phyloP scores from a whole-genome alignment of 2,329 filamentous ascomycete species.

The Fusarium caatingaense region DNA sequence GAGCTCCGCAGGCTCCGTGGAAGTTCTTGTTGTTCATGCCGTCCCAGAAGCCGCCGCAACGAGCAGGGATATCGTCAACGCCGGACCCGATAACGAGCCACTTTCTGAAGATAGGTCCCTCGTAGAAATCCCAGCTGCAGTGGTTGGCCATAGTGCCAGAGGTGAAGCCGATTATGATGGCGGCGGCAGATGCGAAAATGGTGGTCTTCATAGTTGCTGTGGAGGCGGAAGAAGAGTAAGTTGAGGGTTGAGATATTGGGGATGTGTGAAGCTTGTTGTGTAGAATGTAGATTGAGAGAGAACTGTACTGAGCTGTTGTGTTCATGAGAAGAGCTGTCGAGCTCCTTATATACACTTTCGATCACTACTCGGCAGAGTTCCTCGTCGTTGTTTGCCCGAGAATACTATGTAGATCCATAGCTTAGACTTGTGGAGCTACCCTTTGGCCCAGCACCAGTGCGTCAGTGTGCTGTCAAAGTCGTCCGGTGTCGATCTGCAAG shows the following conservation, averaged over 20 bases:
- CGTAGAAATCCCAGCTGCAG: neutral
- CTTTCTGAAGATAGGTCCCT: neutral
- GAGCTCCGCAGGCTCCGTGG: neutral
- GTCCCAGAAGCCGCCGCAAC: neutral
- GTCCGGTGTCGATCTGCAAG: neutral
- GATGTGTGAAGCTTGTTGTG: neutral
- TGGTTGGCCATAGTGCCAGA: neutral
- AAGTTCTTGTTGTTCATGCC: slow-evolving; percentile 2
- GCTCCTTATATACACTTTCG: neutral
- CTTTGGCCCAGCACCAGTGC: neutral
- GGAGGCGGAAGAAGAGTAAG: neutral
- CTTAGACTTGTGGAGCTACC: neutral
- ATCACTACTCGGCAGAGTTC: neutral
- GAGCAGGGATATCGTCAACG: neutral
- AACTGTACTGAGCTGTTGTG: neutral
- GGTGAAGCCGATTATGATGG: neutral
- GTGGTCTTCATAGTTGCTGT: neutral
- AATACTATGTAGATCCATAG: neutral
- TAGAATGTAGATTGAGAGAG: neutral
- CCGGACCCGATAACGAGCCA: neutral
- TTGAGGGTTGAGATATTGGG: no score
- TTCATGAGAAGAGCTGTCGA: neutral
- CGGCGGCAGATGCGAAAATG: neutral
- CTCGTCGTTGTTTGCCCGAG: neutral
- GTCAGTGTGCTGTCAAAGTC: neutral